phyloP scores from a whole-genome alignment of 208 protist genomes.

The Leishmania aethiopica region DNA sequence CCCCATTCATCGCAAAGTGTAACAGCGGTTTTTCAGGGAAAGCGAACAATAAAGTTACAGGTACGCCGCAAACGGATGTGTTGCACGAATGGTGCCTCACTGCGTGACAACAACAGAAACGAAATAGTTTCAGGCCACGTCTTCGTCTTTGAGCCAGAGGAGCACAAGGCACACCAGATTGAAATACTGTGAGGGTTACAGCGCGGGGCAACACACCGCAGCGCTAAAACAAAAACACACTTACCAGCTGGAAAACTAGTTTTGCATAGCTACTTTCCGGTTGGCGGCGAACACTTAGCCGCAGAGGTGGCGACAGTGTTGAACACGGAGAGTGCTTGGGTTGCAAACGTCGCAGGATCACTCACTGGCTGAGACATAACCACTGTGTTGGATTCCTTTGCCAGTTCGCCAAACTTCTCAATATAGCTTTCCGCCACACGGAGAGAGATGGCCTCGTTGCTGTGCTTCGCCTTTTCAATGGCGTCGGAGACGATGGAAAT shows the following conservation, averaged over 20 bases:
- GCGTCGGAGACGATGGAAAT: constrained; percentile 56
- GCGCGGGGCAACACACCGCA: neutral
- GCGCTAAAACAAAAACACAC: neutral
- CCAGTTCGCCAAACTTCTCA: constrained; percentile 90
- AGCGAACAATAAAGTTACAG: neutral
- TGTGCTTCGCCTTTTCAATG: constrained; percentile 43
- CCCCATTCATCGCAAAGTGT: neutral
- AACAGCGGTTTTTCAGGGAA: neutral
- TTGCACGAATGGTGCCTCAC: neutral
- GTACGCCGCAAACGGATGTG: neutral
- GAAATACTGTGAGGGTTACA: constrained; percentile 8
- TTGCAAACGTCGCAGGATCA: constrained; percentile 89
- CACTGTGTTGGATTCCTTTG: constrained; percentile 94
- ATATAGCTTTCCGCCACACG: constrained; percentile 94
- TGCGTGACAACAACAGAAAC: neutral
- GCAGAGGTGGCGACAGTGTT: constrained; percentile 58
- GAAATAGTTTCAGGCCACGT: neutral
- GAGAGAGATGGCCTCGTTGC: constrained; percentile 78
- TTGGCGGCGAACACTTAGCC: constrained; percentile 21
- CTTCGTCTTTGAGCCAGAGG: neutral
- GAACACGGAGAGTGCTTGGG: constrained; percentile 92
- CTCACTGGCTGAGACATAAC: constrained; percentile 92
- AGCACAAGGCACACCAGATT: neutral
- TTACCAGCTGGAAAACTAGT: neutral
- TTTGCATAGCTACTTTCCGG: constrained; percentile 1